phyloP scores from a whole-genome alignment of 768 basidiomycete genomes.

The Tricholoma hemisulphureum region DNA sequence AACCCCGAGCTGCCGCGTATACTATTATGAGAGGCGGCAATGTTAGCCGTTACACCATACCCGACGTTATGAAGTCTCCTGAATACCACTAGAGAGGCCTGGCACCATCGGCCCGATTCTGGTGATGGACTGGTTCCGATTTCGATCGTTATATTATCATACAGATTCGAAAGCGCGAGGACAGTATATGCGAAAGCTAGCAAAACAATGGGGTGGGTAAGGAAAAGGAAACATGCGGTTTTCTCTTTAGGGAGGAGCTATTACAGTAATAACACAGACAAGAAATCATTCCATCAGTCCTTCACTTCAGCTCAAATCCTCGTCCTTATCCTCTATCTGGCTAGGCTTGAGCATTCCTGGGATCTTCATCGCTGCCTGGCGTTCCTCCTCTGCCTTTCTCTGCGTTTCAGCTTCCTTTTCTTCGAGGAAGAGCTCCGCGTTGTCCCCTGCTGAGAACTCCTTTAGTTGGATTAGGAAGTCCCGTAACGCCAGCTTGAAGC shows the following conservation, averaged over 20 bases:
- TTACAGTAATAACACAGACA: too few relatives aligned
- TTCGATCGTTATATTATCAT: too few relatives aligned
- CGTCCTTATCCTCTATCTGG: constrained; percentile 91
- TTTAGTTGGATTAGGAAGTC: constrained; percentile 98
- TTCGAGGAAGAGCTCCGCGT: constrained; percentile 87
- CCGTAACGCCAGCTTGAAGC: constrained; percentile 91
- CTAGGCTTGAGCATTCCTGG: constrained; percentile 97
- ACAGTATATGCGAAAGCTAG: too few relatives aligned
- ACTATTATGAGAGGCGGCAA: constrained; percentile 61
- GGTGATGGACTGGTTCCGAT: too few relatives aligned
- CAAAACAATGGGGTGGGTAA: too few relatives aligned
- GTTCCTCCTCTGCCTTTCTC: constrained; percentile 78
- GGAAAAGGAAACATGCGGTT: too few relatives aligned
- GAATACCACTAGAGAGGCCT: too few relatives aligned
- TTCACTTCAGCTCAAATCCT: constrained; percentile 52
- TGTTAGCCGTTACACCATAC: constrained; percentile 64
- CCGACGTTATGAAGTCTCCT: too few relatives aligned
- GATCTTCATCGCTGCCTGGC: constrained; percentile 85
- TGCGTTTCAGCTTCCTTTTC: constrained; percentile 89
- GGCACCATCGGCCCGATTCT: too few relatives aligned
- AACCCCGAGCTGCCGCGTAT: constrained; percentile 54
- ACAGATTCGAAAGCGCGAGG: too few relatives aligned
- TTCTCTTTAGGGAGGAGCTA: too few relatives aligned
- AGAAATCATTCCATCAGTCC: neutral
- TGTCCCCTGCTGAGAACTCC: constrained; percentile 90